Percentiles rank a stretch among this genome's conserved stretches.
Evolutionary conservation across 2,329 filamentous ascomycete genomes (phyloP).

Genomic region (Aureobasidium leucospermi): DNA sequence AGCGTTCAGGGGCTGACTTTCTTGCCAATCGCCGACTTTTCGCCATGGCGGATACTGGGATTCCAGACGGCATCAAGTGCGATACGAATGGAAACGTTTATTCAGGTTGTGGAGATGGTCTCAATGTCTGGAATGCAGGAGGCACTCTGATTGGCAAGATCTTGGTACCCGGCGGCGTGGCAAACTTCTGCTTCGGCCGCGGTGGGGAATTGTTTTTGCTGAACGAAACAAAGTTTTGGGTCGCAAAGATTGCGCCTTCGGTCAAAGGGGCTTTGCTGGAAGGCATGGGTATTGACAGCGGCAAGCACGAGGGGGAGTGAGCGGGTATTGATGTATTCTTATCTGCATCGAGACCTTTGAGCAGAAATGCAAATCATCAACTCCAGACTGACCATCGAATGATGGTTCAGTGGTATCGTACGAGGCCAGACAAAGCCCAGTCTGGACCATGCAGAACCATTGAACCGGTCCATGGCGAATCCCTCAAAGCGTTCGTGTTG

Average conservation of each 20-base stretch:
- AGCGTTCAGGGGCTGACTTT: slow-evolving; percentile 18
- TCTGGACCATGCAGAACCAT: no score
- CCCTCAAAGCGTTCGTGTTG: no score
- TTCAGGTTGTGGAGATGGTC: slow-evolving; percentile 16
- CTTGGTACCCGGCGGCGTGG: slow-evolving; percentile 36
- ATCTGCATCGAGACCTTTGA: no score
- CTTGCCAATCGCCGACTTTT: slow-evolving; percentile 16
- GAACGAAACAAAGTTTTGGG: slow-evolving; percentile 27
- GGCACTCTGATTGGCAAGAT: slow-evolving; percentile 31
- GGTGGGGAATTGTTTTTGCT: slow-evolving; percentile 39
- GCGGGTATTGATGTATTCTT: no score
- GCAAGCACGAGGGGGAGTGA: neutral
- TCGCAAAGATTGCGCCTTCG: neutral
- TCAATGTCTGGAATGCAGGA: slow-evolving; percentile 15
- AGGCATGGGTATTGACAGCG: slow-evolving; percentile 2
- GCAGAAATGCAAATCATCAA: no score
- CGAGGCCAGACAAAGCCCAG: no score
- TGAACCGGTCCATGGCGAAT: no score
- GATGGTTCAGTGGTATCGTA: no score
- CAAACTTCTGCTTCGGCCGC: slow-evolving; percentile 28
- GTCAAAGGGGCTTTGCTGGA: slow-evolving; percentile 13
- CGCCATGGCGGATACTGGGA: slow-evolving; percentile 14
- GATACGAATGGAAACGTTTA: slow-evolving; percentile 17
- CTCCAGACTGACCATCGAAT: no score
- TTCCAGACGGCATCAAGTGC: slow-evolving; percentile 17